phyloP scores from a whole-genome alignment of 345 rosid genomes.

The Linum lewisii region DNA sequence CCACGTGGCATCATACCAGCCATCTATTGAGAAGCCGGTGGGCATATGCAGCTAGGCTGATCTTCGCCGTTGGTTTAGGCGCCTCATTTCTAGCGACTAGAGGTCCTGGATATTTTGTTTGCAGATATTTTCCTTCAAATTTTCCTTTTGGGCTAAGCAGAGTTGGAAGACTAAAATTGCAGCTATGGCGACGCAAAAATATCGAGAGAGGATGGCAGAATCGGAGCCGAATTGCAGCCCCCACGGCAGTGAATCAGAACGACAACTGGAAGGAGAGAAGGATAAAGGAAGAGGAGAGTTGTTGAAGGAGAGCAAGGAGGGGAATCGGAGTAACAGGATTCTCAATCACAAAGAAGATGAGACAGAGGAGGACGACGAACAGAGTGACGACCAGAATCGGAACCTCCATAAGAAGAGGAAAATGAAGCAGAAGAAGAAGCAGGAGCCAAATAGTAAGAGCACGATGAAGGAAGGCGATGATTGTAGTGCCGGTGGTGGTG shows the following conservation, averaged over 20 bases:
- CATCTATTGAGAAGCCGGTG: background rate
- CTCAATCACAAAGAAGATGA: slow-evolving; percentile 26
- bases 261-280: background rate
- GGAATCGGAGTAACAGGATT: slow-evolving; percentile 41
- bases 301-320: background rate
- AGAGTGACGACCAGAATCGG: slow-evolving; percentile 6
- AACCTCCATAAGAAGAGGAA: slow-evolving; percentile 3
- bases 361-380: slow-evolving; percentile 19
- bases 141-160: background rate
- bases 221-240: background rate
- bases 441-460: background rate
- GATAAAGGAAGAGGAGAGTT: background rate
- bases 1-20: background rate
- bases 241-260: background rate
- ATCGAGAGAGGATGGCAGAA: background rate
- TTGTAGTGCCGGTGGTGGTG: background rate
- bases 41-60: background rate
- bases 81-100: background rate
- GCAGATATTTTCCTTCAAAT: background rate
- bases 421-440: slow-evolving; percentile 5
- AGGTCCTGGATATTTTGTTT: background rate
- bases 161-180: background rate
- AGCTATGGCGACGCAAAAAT: background rate
- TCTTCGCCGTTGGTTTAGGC: background rate
- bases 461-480: background rate